Conservation (phyloP, 805 yeast genomes). For the Candida ipomoeae region DNA sequence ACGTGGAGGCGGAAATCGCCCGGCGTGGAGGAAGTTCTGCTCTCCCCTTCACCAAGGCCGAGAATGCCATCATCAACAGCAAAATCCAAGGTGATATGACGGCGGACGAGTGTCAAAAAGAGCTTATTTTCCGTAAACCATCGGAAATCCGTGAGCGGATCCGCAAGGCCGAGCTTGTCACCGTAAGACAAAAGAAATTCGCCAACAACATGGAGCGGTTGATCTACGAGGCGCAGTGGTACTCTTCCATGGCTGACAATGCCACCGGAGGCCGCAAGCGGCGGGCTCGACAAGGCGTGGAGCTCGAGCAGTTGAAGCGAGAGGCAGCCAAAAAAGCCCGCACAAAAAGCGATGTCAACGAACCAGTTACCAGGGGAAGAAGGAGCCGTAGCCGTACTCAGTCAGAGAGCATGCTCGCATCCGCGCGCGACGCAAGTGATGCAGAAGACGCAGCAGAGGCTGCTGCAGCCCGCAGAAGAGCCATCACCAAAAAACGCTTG, state of each 20-base stretch:
- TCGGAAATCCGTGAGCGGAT: conserved; percentile 20
- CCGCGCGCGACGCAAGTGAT: neutral
- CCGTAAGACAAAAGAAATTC: conserved; percentile 26
- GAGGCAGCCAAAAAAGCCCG: conserved; percentile 5
- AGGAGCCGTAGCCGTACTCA: too few relatives aligned
- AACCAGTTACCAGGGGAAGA: too few relatives aligned
- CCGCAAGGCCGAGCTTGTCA: conserved; percentile 23
- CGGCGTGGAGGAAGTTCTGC: conserved; percentile 12
- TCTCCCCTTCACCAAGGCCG: conserved; percentile 25
- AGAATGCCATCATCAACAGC: conserved; percentile 19
- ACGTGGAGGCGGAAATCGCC: conserved; percentile 12
- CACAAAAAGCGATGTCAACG: neutral
- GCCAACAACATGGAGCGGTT: conserved; percentile 28
- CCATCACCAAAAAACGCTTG: conserved; percentile 6
- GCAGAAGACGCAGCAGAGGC: neutral
- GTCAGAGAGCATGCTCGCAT: neutral
- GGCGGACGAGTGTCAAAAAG: conserved; percentile 12
- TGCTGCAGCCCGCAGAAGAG: neutral
- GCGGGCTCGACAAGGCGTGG: conserved; percentile 14
- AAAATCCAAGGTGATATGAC: conserved; percentile 14
- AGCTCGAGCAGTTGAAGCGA: conserved; percentile 14
- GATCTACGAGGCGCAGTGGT: conserved; percentile 40
- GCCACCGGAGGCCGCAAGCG: conserved; percentile 14
- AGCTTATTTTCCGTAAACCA: conserved; percentile 25
- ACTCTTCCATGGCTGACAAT: conserved; percentile 20